These are phyloP conservation scores for Ambispora gerdemannii DNA, from an alignment of 192 early-diverging fungal species.

Conservation along the genomic window DNA sequence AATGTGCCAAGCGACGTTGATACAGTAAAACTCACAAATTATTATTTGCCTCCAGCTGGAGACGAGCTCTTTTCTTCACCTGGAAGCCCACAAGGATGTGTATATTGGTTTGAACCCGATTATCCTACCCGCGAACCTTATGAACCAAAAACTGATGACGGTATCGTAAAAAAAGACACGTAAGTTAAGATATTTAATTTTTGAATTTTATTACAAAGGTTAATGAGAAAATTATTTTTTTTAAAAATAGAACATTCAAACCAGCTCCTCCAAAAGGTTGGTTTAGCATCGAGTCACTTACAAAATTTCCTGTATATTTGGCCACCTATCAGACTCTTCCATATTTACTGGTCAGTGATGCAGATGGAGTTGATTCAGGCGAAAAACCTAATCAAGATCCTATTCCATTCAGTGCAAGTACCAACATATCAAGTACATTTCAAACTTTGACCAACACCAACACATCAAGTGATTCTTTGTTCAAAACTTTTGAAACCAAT, in stretches of 20 bases:
- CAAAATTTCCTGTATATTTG: slow-evolving; percentile 32
- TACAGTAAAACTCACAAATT: slow-evolving; percentile 40
- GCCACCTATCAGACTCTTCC: slow-evolving; percentile 41
- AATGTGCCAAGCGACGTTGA: slow-evolving; percentile 35
- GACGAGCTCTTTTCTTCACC: slow-evolving; percentile 31
- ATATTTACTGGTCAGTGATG: slow-evolving; percentile 33
- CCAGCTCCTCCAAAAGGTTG: slow-evolving; percentile 49
- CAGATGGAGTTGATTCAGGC: slow-evolving; percentile 41
- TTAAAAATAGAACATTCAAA: slow-evolving; percentile 32
- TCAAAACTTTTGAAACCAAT: slow-evolving; percentile 37
- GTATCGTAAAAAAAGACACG: slow-evolving; percentile 26
- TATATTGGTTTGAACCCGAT: slow-evolving; percentile 46
- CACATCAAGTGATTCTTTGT: slow-evolving; percentile 31
- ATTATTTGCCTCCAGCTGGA: slow-evolving; percentile 32
- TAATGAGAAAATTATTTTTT: too few species aligned
- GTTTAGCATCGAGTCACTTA: slow-evolving; percentile 37
- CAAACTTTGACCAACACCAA: neutral
- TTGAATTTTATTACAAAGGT: too few species aligned
- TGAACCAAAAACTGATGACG: slow-evolving; percentile 29
- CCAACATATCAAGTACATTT: slow-evolving; percentile 24
- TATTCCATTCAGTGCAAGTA: slow-evolving; percentile 30
- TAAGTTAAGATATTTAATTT: slow-evolving; percentile 24
- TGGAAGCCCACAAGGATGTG: slow-evolving; percentile 37
- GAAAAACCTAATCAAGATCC: slow-evolving; percentile 32
- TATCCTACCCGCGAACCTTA: slow-evolving; percentile 36